phyloP scores from a whole-genome alignment of 2,329 filamentous ascomycete species.

The Aurifilum marmelostoma region DNA sequence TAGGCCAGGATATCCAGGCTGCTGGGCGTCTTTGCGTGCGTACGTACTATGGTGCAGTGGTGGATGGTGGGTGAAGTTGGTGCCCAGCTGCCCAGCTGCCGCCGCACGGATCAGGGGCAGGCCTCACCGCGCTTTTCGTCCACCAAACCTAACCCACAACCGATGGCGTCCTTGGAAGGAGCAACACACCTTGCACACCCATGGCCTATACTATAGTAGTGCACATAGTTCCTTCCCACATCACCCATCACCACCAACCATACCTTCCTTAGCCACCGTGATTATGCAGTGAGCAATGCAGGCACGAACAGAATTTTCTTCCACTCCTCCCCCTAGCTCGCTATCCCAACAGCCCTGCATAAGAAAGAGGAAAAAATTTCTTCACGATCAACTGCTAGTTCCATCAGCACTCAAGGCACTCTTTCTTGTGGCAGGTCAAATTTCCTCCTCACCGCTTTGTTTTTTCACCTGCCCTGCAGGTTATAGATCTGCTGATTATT shows the following conservation, averaged over 20 bases:
- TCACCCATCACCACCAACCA: background rate
- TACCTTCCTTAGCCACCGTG: background rate
- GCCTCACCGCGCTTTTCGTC: conserved; percentile 8
- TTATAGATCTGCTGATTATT: background rate
- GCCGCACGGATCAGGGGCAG: conserved; percentile 15
- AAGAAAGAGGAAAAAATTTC: background rate
- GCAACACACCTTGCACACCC: background rate
- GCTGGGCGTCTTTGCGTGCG: background rate
- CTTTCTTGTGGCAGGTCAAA: conserved; percentile 7
- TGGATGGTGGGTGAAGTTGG: background rate
- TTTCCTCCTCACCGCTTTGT: conserved; percentile 14
- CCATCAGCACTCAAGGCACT: background rate
- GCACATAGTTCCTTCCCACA: background rate
- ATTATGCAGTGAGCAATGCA: conserved; percentile 17
- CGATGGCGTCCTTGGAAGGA: background rate
- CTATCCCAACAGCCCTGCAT: background rate
- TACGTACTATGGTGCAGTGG: background rate
- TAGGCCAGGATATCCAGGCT: background rate
- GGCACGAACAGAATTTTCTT: conserved; percentile 5
- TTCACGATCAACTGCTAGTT: background rate
- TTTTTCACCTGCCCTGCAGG: conserved; percentile 7
- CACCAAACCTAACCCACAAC: conserved; percentile 11
- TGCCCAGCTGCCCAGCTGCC: background rate
- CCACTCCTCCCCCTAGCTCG: background rate
- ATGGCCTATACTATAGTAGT: no score